Conservation (phyloP, 2,329 filamentous ascomycete species). For the Emmonsiellopsis sp. region DNA sequence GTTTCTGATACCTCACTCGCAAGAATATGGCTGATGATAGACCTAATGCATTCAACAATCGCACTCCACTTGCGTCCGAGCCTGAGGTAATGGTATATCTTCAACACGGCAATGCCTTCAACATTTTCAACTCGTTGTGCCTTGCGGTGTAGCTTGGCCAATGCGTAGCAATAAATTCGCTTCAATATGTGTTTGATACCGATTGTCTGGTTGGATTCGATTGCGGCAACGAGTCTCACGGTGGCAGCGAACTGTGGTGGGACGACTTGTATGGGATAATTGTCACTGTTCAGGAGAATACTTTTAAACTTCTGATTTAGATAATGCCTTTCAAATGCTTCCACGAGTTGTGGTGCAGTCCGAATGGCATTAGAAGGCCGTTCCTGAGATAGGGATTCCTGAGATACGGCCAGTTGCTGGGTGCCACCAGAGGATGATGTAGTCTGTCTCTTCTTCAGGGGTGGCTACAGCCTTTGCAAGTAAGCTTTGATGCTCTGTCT, state of each 20-base stretch:
- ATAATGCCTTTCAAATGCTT: neutral
- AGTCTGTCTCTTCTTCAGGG: neutral
- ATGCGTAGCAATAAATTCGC: conserved; percentile 1
- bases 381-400: too few relatives aligned
- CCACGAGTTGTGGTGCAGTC: neutral
- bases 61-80: conserved; percentile 1
- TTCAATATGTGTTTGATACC: neutral
- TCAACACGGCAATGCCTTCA: neutral
- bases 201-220: neutral
- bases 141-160: conserved; percentile 1
- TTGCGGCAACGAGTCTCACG: neutral
- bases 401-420: too few relatives aligned
- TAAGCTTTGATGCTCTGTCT: neutral
- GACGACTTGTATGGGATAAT: neutral
- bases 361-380: too few relatives aligned
- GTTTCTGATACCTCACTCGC: neutral
- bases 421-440: too few relatives aligned
- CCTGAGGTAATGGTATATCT: conserved; percentile 1
- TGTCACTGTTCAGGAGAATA: neutral
- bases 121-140: neutral
- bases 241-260: neutral
- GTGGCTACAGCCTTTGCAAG: conserved; percentile 1
- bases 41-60: conserved; percentile 1
- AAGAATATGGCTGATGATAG: neutral
- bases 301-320: neutral